These are phyloP conservation scores for Primulina eburnea DNA, from an alignment of 257 asterid genomes.

Conservation along the genomic window DNA sequence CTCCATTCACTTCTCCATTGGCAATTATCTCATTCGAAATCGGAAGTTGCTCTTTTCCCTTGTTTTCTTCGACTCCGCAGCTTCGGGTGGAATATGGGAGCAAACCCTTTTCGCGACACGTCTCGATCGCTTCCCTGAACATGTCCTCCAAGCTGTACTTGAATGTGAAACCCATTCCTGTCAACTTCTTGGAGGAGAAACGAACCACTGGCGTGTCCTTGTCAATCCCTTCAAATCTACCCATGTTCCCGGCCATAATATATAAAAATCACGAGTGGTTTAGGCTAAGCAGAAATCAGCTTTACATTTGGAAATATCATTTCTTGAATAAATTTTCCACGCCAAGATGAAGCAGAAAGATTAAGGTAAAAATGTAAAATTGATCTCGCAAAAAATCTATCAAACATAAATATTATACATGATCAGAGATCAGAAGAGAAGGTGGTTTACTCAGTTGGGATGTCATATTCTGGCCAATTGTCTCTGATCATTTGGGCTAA, in stretches of 20 bases:
- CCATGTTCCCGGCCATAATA: conserved; percentile 21
- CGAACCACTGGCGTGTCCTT: conserved; percentile 59
- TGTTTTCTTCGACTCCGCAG: conserved; percentile 33
- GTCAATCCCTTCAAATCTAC: conserved; percentile 77
- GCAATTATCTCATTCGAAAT: conserved; percentile 16
- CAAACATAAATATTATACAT: neutral
- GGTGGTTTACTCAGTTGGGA: conserved; percentile 66
- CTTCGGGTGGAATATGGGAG: conserved; percentile 54
- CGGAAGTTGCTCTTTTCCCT: conserved; percentile 27
- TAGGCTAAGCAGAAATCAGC: too few relatives aligned
- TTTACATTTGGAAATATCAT: too few relatives aligned
- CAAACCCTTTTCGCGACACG: conserved; percentile 67
- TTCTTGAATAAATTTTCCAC: too few relatives aligned
- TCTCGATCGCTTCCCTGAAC: conserved; percentile 75
- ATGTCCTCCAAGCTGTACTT: conserved; percentile 80
- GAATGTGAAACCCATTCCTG: conserved; percentile 61
- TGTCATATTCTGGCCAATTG: conserved; percentile 83
- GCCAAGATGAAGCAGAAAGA: too few relatives aligned
- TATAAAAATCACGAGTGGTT: neutral
- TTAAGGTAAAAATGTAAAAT: too few relatives aligned
- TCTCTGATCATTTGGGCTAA: conserved; percentile 56
- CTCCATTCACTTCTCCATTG: conserved; percentile 22
- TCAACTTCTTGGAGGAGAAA: conserved; percentile 76
- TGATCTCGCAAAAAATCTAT: neutral
- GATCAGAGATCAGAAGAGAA: neutral